Conservation (phyloP, 2,329 filamentous ascomycete species). For the Monosporascus cannonballus region DNA sequence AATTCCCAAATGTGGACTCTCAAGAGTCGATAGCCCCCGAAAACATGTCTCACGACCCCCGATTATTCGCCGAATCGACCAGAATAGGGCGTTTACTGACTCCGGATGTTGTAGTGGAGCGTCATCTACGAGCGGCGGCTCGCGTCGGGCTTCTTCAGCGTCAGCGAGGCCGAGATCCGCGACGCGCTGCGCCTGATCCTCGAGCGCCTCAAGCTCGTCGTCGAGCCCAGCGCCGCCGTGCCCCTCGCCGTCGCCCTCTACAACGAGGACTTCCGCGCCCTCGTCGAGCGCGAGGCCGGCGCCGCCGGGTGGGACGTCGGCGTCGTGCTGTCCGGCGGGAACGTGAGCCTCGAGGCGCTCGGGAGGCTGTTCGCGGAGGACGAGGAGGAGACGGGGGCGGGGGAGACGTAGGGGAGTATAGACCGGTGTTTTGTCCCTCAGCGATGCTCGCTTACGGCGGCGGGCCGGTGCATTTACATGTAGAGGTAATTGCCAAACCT, state of each 20-base stretch:
- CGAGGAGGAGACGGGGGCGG: not conserved
- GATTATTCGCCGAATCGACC: too few relatives aligned
- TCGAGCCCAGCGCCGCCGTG: slow-evolving; percentile 87
- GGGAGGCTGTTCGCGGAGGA: slow-evolving; percentile 40
- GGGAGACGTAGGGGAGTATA: too few relatives aligned
- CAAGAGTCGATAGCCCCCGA: too few relatives aligned
- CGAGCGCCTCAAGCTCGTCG: slow-evolving; percentile 83
- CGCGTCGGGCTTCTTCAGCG: slow-evolving; percentile 64
- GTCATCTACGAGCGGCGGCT: slow-evolving; percentile 68
- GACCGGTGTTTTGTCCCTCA: too few relatives aligned
- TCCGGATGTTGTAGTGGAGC: slow-evolving; percentile 43
- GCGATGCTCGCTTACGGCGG: too few relatives aligned
- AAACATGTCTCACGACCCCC: too few relatives aligned
- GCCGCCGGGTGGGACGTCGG: slow-evolving; percentile 68
- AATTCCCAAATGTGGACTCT: too few relatives aligned
- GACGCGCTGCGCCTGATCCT: slow-evolving; percentile 70
- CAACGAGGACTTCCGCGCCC: slow-evolving; percentile 72
- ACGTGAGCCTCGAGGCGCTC: slow-evolving; percentile 49
- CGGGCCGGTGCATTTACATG: too few relatives aligned
- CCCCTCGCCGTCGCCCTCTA: slow-evolving; percentile 75
- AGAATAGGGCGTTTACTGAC: too few relatives aligned
- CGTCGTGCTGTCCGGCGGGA: slow-evolving; percentile 55
- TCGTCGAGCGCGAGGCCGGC: slow-evolving; percentile 66
- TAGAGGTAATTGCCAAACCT: too few relatives aligned
- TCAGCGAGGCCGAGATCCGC: slow-evolving; percentile 77